A percentile compares a stretch with the other conserved stretches of the same genome.
These are phyloP conservation scores for Aureobasidium mangrovei DNA, from an alignment of 2,329 filamentous ascomycete genomes.

Conservation along the genomic window DNA sequence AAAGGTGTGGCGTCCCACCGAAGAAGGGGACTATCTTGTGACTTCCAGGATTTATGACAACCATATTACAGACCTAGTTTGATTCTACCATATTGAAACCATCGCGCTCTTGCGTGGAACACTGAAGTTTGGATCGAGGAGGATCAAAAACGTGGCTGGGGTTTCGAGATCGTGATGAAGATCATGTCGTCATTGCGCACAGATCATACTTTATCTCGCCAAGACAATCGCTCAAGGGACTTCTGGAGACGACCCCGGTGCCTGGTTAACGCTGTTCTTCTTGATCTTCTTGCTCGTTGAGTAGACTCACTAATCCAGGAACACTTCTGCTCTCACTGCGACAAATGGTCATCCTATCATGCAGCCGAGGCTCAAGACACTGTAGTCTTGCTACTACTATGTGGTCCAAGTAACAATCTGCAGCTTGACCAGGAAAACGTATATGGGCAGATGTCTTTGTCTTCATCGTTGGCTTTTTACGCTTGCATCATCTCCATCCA, in stretches of 20 bases:
- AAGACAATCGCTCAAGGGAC: not conserved
- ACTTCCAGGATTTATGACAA: not conserved
- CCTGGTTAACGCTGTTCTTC: too few species aligned
- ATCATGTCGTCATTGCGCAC: constrained; percentile 3
- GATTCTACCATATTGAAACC: not conserved
- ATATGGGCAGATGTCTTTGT: too few species aligned
- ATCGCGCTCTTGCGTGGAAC: not conserved
- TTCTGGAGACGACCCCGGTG: not conserved
- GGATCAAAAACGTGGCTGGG: not conserved
- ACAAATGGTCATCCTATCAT: too few species aligned
- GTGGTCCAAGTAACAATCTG: too few species aligned
- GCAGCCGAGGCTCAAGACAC: too few species aligned
- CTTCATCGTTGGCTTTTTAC: too few species aligned
- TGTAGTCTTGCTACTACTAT: too few species aligned
- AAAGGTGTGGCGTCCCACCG: not conserved
- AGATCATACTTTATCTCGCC: not conserved
- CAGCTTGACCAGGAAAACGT: too few species aligned
- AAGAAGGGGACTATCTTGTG: not conserved
- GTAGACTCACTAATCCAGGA: too few species aligned
- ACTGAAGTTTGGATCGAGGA: not conserved
- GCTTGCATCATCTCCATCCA: too few species aligned
- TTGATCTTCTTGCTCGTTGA: too few species aligned
- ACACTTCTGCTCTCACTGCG: too few species aligned
- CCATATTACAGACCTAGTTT: not conserved
- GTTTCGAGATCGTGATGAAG: not conserved